Conservation (phyloP, 257 asterid genomes). For the Fraxinus quadrangulata region DNA sequence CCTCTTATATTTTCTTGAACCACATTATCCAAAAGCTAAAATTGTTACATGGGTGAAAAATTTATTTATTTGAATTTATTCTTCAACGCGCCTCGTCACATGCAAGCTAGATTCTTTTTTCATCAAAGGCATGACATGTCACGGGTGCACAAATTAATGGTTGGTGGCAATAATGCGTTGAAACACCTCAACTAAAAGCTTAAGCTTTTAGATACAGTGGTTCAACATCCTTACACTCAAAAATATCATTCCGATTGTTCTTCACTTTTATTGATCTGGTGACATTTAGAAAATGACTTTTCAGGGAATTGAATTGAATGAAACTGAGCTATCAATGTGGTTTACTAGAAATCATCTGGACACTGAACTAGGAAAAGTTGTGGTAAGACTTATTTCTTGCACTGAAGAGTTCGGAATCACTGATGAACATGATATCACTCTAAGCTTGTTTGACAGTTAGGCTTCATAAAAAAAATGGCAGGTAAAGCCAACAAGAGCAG, state of each 20-base stretch:
- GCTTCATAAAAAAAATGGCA: constrained; percentile 40
- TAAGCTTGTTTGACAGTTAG: constrained; percentile 23
- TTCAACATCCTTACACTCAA: neutral
- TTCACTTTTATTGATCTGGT: constrained; percentile 8
- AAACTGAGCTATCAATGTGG: constrained; percentile 58
- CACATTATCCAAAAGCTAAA: neutral
- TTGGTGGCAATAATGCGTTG: neutral
- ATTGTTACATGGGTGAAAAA: neutral
- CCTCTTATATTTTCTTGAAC: neutral
- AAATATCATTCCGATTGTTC: neutral
- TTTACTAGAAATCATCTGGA: constrained; percentile 58
- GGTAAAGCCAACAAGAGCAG: constrained; percentile 93
- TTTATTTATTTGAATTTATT: neutral
- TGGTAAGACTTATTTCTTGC: constrained; percentile 55
- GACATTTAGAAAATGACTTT: constrained; percentile 25
- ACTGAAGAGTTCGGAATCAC: constrained; percentile 20
- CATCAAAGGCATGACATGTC: neutral
- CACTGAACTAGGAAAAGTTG: constrained; percentile 68
- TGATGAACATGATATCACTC: constrained; percentile 8
- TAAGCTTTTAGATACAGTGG: no score
- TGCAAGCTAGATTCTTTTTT: neutral
- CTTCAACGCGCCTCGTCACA: neutral
- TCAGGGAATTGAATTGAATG: constrained; percentile 64
- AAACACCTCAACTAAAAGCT: no score
- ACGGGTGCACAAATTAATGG: neutral